Percentiles rank a stretch among this genome's conserved stretches.
Evolutionary conservation across 305 asterid genomes (phyloP).

Genomic region (Fraxinus greggii): DNA sequence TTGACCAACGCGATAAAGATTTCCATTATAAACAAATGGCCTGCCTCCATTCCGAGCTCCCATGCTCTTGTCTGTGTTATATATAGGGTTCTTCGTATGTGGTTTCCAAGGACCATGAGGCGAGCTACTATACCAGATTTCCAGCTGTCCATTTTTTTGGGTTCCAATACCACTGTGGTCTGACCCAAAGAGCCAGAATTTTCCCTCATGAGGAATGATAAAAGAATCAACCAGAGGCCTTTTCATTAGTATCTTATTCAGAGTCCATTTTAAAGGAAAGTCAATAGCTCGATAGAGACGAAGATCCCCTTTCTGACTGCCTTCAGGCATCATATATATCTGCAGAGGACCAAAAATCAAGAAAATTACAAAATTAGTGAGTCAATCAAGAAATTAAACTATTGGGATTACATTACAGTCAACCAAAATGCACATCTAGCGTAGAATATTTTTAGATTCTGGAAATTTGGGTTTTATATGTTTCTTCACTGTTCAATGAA

Average conservation of each 20-base stretch:
- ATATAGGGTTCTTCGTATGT: slow-evolving; percentile 78
- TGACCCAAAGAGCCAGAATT: slow-evolving; percentile 90
- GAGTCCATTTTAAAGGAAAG: slow-evolving; percentile 81
- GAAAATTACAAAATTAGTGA: not conserved
- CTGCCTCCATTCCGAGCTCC: slow-evolving; percentile 99
- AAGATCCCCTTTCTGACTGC: slow-evolving; percentile 81
- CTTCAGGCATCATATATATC: slow-evolving; percentile 98
- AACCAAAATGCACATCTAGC: not conserved
- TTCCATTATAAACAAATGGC: slow-evolving; percentile 65
- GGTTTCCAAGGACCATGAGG: slow-evolving; percentile 94
- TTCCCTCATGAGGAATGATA: slow-evolving; percentile 60
- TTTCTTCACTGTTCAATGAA: not conserved
- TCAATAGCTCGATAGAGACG: slow-evolving; percentile 81
- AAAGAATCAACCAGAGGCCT: slow-evolving; percentile 84
- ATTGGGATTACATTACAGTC: not conserved
- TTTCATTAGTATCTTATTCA: slow-evolving; percentile 60
- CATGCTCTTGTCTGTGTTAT: slow-evolving; percentile 66
- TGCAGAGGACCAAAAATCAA: slow-evolving; percentile 26
- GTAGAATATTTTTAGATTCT: not conserved
- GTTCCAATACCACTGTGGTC: slow-evolving; percentile 83
- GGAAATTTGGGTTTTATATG: not conserved
- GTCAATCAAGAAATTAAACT: not conserved
- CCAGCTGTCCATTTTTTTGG: slow-evolving; percentile 76
- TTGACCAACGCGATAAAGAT: slow-evolving; percentile 83
- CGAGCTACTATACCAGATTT: slow-evolving; percentile 78